phyloP scores from a whole-genome alignment of 2,329 filamentous ascomycete species.

The Elsinoe perseae region DNA sequence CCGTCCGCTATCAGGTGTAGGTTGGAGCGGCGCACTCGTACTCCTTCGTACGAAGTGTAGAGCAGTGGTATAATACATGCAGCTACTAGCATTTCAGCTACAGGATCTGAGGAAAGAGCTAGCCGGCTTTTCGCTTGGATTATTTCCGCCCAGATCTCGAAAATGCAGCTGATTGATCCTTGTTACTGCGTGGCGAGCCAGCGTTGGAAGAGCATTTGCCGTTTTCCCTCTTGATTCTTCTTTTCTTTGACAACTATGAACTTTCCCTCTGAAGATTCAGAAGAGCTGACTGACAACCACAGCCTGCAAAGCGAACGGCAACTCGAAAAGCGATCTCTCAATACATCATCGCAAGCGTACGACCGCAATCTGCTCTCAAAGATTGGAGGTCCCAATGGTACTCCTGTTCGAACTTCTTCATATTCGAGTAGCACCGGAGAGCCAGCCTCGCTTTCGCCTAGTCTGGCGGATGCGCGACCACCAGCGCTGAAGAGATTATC shows the following conservation, averaged over 20 bases:
- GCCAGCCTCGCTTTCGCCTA: constrained; percentile 30
- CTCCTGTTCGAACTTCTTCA: constrained; percentile 40
- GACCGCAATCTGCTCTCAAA: constrained; percentile 56
- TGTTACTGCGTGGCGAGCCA: constrained; percentile 1
- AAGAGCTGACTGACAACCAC: constrained; percentile 13
- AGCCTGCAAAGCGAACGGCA: constrained; percentile 54
- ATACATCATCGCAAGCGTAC: constrained; percentile 54
- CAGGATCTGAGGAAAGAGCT: neutral
- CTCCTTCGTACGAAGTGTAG: neutral
- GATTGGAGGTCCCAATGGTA: constrained; percentile 50
- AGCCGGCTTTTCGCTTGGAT: neutral
- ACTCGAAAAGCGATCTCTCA: constrained; percentile 50
- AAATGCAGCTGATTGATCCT: constrained; percentile 4
- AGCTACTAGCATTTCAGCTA: neutral
- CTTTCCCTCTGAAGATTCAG: neutral
- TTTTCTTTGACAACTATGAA: neutral
- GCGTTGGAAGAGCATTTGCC: neutral
- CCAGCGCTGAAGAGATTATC: constrained; percentile 39
- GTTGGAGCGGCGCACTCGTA: constrained; percentile 7
- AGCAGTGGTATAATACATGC: neutral
- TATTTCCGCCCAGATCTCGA: constrained; percentile 1
- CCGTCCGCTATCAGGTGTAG: no score
- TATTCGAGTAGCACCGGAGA: constrained; percentile 24
- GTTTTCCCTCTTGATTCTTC: neutral
- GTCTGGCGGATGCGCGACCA: constrained; percentile 35